phyloP scores from a whole-genome alignment of 176 grass and related monocot species.

The Thinopyrum elongatum region DNA sequence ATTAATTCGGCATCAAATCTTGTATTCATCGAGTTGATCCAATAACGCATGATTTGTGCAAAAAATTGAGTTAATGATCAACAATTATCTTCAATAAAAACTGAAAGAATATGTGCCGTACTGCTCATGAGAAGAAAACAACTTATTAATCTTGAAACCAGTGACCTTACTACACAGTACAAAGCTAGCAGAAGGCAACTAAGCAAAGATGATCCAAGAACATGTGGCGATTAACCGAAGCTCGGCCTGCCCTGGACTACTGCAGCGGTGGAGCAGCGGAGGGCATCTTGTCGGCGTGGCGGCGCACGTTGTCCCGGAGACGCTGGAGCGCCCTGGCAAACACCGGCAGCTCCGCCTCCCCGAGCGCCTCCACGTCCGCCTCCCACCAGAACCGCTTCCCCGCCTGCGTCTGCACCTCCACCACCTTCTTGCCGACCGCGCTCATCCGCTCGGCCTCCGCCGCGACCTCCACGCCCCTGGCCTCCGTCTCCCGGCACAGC shows the following conservation, averaged over 20 bases:
- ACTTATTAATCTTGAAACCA: neutral
- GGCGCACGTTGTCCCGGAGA: neutral
- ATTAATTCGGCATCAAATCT: neutral
- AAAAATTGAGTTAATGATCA: neutral
- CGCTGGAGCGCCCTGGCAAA: neutral
- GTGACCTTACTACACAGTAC: neutral
- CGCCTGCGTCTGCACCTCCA: neutral
- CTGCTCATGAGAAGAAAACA: neutral
- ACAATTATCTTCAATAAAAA: too few species aligned
- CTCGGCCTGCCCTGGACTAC: neutral
- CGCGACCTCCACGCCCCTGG: neutral
- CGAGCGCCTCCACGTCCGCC: neutral
- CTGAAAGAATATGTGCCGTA: too few species aligned
- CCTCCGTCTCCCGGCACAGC: neutral
- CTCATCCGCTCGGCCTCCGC: neutral
- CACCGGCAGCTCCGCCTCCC: neutral
- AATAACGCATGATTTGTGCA: neutral
- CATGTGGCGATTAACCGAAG: neutral
- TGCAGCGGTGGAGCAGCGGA: too few species aligned
- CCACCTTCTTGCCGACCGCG: neutral
- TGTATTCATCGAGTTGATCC: neutral
- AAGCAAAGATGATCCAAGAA: neutral
- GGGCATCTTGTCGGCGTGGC: neutral
- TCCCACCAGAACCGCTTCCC: neutral
- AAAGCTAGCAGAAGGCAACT: neutral